Evolutionary conservation across 2,329 filamentous ascomycete species (phyloP).

Genomic region (Rhytidhysteron rufulum): DNA sequence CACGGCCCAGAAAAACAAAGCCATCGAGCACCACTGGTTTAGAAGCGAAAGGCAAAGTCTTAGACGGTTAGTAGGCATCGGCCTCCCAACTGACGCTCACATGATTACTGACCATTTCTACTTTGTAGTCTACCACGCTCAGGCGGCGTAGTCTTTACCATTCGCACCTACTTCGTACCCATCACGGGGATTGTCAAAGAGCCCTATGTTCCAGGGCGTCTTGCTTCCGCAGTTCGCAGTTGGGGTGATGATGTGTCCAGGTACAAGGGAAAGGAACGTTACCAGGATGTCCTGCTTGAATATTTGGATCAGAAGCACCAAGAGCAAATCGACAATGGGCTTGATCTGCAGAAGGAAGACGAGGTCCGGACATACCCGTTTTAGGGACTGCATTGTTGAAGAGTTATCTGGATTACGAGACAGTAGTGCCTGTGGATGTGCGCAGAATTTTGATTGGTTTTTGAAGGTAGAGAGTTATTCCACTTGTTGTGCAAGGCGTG

Average conservation of each 20-base stretch:
- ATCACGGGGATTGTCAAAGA: constrained; percentile 65
- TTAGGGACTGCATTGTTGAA: constrained; percentile 21
- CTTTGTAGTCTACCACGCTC: constrained; percentile 38
- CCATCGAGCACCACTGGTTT: constrained; percentile 71
- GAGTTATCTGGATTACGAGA: too few relatives aligned
- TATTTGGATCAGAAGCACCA: constrained; percentile 71
- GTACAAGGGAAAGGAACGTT: constrained; percentile 77
- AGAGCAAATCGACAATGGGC: constrained; percentile 65
- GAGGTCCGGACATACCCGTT: constrained; percentile 62
- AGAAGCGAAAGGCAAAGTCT: constrained; percentile 72
- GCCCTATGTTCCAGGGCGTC: constrained; percentile 70
- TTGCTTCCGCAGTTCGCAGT: constrained; percentile 75
- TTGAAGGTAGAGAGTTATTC: too few relatives aligned
- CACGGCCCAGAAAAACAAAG: constrained; percentile 69
- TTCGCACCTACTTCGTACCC: constrained; percentile 75
- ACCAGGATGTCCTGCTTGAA: constrained; percentile 68
- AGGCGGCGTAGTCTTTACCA: constrained; percentile 63
- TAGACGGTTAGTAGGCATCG: constrained; percentile 49
- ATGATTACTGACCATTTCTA: constrained; percentile 3
- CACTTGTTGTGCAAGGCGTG: too few relatives aligned
- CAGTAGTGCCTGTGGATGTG: too few relatives aligned
- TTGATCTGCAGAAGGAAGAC: constrained; percentile 60
- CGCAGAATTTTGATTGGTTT: too few relatives aligned
- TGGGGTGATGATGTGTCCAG: constrained; percentile 73
- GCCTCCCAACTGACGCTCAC: too few relatives aligned